These are phyloP conservation scores for Excoecaria agallocha DNA, from an alignment of 345 rosid genomes.

Conservation along the genomic window DNA sequence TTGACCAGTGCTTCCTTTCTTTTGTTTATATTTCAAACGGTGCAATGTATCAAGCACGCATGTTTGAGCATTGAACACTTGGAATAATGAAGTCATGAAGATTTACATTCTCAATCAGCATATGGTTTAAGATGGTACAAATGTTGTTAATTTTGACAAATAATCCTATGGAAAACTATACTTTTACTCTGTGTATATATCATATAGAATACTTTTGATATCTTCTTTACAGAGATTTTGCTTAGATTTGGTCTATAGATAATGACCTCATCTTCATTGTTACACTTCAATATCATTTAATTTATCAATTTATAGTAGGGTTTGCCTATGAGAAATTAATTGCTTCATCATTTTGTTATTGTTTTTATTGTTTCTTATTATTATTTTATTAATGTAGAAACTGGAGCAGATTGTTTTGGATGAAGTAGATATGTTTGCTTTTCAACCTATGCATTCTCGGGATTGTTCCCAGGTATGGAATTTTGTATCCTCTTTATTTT, in stretches of 20 bases:
- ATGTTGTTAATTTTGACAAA: not conserved
- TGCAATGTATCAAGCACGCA: not conserved
- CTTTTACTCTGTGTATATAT: not conserved
- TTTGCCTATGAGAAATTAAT: conserved; percentile 12
- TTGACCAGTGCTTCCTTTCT: not conserved
- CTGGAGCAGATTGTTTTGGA: conserved; percentile 70
- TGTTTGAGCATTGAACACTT: not conserved
- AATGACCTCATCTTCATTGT: not conserved
- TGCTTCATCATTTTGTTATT: conserved; percentile 9
- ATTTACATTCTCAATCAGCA: not conserved
- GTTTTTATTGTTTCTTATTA: too few species aligned
- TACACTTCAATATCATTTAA: not conserved
- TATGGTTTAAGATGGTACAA: not conserved
- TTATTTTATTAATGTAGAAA: conserved; percentile 30
- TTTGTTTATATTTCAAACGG: not conserved
- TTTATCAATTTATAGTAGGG: not conserved
- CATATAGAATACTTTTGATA: not conserved
- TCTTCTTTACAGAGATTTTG: not conserved
- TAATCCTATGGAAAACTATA: too few species aligned
- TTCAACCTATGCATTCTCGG: conserved; percentile 77
- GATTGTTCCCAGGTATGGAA: conserved; percentile 85
- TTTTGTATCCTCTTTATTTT: not conserved
- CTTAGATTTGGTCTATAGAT: not conserved
- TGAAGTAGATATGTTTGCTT: conserved; percentile 57
- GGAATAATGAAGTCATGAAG: not conserved